Evolutionary conservation across 73 alveolate genomes (phyloP), one percentile per base, ranked within the genome.

Genomic region (Tetrahymena borealis): DNA sequence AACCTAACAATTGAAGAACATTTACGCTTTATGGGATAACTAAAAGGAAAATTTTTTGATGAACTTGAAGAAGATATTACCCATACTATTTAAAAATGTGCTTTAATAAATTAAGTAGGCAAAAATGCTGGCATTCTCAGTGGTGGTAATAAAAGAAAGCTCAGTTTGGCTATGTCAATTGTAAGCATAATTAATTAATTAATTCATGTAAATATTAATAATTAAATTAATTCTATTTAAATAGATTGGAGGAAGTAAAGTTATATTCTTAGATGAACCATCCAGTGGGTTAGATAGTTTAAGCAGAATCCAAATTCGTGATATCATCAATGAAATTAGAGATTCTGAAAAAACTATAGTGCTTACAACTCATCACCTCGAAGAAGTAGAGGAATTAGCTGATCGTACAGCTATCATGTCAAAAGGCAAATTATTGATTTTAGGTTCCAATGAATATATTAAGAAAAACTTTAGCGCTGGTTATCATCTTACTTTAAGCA

Each of bases 311-410:
- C 37, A 95, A 38, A 93, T 96, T 39, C 94, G 97, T 96, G 96
- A 92, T 36, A 79, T 95, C 24, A 90, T 96, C 39, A 93, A 79
- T 36, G 90, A 38, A 9, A 78, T 93, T 7, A 95, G 78, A 91
- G 37, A 90, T 39, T 39, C 92, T 20, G 95, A 91, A 16, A 91
- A 96, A 92, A 78, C 97, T 42, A 91, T 96, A 8, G 90, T 96
- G 33, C 91, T 96, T 78, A 95, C 97, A 36, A 97, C 99, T 7
- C 98, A 98, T 96, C 97, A 97, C 91, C 94, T 98, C 39, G 99
- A 98, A 94, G 99, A 98, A 95, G 99, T 99, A 3, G 99, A 98
- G 93, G 96, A 94, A 91, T 93, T 98, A 32, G 98, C 99, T 38
- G 98, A 96, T 91, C 85, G 98, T 38, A 96, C 97, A 24, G 98